These are phyloP conservation scores for Phytophthora rubi DNA, from an alignment of 352 stramenopile species.

Conservation along the genomic window DNA sequence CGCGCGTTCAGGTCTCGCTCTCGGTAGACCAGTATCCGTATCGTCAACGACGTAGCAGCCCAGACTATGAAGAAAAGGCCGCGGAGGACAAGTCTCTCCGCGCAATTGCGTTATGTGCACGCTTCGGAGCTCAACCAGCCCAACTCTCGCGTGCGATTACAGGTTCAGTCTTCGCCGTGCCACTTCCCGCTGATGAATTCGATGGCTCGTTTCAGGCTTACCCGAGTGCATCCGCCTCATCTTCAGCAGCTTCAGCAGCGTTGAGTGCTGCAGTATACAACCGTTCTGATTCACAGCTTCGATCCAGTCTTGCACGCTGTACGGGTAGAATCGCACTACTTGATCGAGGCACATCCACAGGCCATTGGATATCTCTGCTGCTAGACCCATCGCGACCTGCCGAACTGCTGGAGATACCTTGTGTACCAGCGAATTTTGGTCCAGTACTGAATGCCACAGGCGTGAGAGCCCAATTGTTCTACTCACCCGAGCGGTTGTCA, in stretches of 20 bases:
- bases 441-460: slow-evolving; percentile 42
- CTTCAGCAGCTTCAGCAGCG: slow-evolving; percentile 22
- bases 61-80: slow-evolving; percentile 13
- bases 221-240: slow-evolving; percentile 3
- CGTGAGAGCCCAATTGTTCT: slow-evolving; percentile 59
- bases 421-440: slow-evolving; percentile 63
- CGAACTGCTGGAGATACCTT: slow-evolving; percentile 61
- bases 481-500: slow-evolving; percentile 68
- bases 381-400: slow-evolving; percentile 28
- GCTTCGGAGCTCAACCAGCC: slow-evolving; percentile 56
- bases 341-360: slow-evolving; percentile 61
- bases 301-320: slow-evolving; percentile 46
- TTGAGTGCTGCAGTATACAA: slow-evolving; percentile 51
- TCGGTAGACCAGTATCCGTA: slow-evolving; percentile 45
- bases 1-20: slow-evolving; percentile 56
- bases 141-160: slow-evolving; percentile 49
- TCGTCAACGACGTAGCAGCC: slow-evolving; percentile 12
- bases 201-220: slow-evolving; percentile 1
- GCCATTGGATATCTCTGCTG: slow-evolving; percentile 59
- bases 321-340: slow-evolving; percentile 63
- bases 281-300: slow-evolving; percentile 54
- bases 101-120: slow-evolving; percentile 51
- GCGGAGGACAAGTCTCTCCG: slow-evolving; percentile 35
- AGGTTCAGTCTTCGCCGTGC: slow-evolving; percentile 39
- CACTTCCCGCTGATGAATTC: slow-evolving; percentile 22